A percentile compares a stretch with the other conserved stretches of the same genome.
Evolutionary conservation across 768 basidiomycete genomes (phyloP).

Genomic region (Lactarius akahatsu): DNA sequence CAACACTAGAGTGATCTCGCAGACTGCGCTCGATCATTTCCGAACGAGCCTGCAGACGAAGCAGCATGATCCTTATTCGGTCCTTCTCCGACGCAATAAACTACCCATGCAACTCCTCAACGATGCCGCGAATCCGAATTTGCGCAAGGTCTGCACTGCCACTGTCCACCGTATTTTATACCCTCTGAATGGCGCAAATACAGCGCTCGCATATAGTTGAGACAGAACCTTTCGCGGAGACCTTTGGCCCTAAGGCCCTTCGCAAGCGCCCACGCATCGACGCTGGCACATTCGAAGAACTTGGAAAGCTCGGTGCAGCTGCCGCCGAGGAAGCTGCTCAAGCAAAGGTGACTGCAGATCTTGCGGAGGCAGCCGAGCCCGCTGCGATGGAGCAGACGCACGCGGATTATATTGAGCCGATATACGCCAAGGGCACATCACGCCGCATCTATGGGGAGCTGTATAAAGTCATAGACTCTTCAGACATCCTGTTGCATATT

Average conservation of each 20-base stretch:
- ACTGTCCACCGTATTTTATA: not conserved
- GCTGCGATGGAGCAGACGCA: constrained; percentile 57
- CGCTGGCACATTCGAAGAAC: constrained; percentile 90
- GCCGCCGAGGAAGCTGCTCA: constrained; percentile 55
- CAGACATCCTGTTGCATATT: constrained; percentile 93
- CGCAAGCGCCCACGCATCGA: constrained; percentile 86
- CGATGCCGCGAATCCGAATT: constrained; percentile 78
- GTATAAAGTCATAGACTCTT: constrained; percentile 99
- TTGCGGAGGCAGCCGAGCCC: constrained; percentile 43
- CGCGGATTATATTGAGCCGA: constrained; percentile 82
- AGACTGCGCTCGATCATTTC: constrained; percentile 95
- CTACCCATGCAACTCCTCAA: constrained; percentile 95
- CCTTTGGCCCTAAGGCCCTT: constrained; percentile 95
- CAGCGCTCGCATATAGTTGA: constrained; percentile 93
- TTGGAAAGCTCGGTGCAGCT: constrained; percentile 62
- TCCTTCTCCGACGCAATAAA: constrained; percentile 90
- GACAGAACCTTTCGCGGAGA: constrained; percentile 91
- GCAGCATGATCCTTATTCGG: constrained; percentile 94
- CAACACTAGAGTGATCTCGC: constrained; percentile 97
- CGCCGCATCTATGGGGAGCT: constrained; percentile 95
- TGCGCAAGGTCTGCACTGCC: constrained; percentile 59
- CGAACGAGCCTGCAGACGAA: constrained; percentile 79
- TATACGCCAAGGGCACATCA: constrained; percentile 94
- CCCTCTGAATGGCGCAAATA: not conserved
- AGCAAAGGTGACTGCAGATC: constrained; percentile 42